Conservation (phyloP, 73 alveolate species). For the Symbiodinium natans region DNA sequence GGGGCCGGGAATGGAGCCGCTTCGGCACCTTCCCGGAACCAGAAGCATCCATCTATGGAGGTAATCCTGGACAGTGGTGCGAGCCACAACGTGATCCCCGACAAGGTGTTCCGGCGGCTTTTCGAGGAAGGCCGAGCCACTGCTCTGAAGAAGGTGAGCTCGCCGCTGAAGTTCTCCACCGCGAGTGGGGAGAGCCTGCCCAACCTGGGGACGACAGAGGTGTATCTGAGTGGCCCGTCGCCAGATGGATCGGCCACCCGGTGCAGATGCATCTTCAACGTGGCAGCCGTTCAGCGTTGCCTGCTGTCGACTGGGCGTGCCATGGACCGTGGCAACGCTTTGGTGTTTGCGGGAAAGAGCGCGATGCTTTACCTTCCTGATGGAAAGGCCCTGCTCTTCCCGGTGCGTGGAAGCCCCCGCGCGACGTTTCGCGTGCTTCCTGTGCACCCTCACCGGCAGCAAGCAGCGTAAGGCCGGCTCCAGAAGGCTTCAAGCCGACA, state of each 20-base stretch:
- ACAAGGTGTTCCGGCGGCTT: too few relatives aligned
- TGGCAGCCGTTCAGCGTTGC: neutral
- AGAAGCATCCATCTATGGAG: neutral
- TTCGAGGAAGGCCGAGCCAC: too few relatives aligned
- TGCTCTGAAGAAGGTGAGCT: too few relatives aligned
- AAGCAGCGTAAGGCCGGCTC: neutral
- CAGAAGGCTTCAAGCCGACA: neutral
- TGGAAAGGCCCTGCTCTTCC: neutral
- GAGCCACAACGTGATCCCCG: neutral
- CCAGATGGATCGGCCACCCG: neutral
- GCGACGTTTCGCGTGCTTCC: neutral
- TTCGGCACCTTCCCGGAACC: too few relatives aligned
- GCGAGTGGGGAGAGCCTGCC: too few relatives aligned
- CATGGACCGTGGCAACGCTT: neutral
- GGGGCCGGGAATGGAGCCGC: too few relatives aligned
- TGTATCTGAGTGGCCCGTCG: neutral
- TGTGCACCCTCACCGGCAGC: neutral
- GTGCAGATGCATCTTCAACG: neutral
- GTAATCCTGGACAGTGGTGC: neutral
- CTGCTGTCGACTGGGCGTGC: neutral
- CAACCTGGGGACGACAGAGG: neutral
- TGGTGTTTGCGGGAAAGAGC: neutral
- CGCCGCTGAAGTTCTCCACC: too few relatives aligned
- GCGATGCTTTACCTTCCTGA: neutral
- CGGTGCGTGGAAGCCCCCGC: neutral